These are phyloP conservation scores for Avena insularis DNA, from an alignment of 176 grass and related monocot species.

Conservation along the genomic window DNA sequence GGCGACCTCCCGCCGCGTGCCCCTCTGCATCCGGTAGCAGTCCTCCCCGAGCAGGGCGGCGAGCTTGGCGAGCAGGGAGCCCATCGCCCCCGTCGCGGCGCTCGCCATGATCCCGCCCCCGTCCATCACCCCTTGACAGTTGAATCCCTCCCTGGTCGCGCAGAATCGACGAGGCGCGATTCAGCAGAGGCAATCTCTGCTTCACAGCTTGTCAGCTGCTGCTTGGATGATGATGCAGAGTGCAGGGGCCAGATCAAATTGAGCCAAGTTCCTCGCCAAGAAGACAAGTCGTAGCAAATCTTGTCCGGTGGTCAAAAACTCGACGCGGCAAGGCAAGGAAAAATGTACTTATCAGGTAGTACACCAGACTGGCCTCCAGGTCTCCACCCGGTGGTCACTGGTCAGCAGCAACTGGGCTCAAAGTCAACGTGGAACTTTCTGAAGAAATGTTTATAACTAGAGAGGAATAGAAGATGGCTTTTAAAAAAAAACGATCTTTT, in stretches of 20 bases:
- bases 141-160: not conserved
- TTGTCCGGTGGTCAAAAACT: not conserved
- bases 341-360: not conserved
- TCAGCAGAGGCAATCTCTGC: not conserved
- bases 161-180: not conserved
- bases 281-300: not conserved
- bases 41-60: not conserved
- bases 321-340: not conserved
- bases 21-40: constrained; percentile 17
- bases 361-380: not conserved
- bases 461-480: too few species aligned
- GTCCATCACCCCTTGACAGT: not conserved
- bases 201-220: not conserved
- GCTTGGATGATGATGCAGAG: not conserved
- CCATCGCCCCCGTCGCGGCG: constrained; percentile 30
- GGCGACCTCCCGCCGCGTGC: not conserved
- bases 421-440: too few species aligned
- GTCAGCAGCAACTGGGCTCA: too few species aligned
- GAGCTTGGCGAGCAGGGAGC: constrained; percentile 22
- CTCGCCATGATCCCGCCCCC: constrained; percentile 24
- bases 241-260: not conserved
- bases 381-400: too few species aligned
- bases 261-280: not conserved
- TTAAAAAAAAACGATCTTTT: too few species aligned
- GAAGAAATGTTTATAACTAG: too few species aligned